Conservation (phyloP, 306 rosid species). For the Rosa multiflora region DNA sequence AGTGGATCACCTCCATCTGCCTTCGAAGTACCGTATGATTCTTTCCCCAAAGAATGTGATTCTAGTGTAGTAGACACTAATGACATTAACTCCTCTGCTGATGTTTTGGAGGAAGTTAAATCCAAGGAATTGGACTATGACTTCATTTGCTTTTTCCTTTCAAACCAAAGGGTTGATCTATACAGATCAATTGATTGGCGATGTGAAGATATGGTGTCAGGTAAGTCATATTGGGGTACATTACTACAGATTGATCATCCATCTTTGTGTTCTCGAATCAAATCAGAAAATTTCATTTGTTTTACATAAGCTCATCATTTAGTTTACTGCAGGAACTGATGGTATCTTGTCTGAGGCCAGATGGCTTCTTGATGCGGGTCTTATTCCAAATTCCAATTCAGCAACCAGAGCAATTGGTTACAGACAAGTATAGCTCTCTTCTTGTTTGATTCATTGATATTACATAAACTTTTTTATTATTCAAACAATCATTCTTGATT, state of each 20-base stretch:
- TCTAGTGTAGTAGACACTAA: conserved; percentile 38
- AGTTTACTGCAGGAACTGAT: conserved; percentile 55
- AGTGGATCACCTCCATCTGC: conserved; percentile 99
- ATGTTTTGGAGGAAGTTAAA: conserved; percentile 37
- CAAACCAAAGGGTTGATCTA: conserved; percentile 69
- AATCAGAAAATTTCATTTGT: neutral
- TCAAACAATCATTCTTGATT: neutral
- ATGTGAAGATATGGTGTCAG: conserved; percentile 92
- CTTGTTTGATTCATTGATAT: conserved; percentile 4
- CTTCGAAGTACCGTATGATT: conserved; percentile 75
- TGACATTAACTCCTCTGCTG: conserved; percentile 31
- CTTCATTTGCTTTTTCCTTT: conserved; percentile 79
- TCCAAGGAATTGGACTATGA: conserved; percentile 72
- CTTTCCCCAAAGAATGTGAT: conserved; percentile 62
- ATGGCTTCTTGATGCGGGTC: conserved; percentile 86
- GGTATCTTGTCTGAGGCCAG: conserved; percentile 80
- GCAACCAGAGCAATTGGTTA: conserved; percentile 89
- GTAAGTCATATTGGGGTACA: conserved; percentile 31
- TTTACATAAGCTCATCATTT: conserved; percentile 15
- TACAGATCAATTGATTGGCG: conserved; percentile 72
- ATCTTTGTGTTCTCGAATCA: neutral
- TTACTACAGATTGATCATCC: conserved; percentile 1
- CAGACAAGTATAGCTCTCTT: conserved; percentile 63
- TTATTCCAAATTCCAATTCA: conserved; percentile 83
- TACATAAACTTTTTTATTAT: conserved; percentile 1